Evolutionary conservation across 257 asterid species (phyloP), one percentile per base, ranked within the genome.

Genomic region (Prunella vulgaris): DNA sequence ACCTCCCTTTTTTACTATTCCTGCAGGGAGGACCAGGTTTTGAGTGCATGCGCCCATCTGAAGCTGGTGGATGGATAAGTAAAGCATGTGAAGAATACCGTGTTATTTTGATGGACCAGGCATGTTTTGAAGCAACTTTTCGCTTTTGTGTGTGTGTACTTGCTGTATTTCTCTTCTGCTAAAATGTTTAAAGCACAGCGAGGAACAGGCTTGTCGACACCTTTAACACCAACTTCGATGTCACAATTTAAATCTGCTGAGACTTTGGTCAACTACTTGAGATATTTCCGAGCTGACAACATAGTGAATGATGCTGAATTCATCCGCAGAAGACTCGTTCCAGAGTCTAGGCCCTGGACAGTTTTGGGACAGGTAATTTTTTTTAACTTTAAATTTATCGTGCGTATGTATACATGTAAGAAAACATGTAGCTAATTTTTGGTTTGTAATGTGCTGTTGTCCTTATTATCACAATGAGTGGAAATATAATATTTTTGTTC

Each of bases 21-120:
- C 82, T 93, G 84, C 97, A 93, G 80, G 98, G 98, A 61, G 98
- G 98, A 25, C 98, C 98, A 37, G 98, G 98, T 46, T 93, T 84
- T 74, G 97, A 93, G 84, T 87, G 90, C 68, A 72, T 74, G 60
- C 81, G 97, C 28, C 99, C 96, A 57, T 73, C 96, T 52, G 99
- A 93, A 84, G 82, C 96, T 17, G 75, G 91, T 66, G 99, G 99
- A 75, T 93, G 99, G 99, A 88, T 93, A 65, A 79, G 85, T 57
- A 93, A 81, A 86, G 99, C 93, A 52, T 93, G 96, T 54, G 97
- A 93, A 79, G 95, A 90, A 72, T 83, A 73, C 74, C 97, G 97
- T 73, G 79, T 93, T 52, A 77, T 93, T 78, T 79, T 93, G 60
- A 82, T 93, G 96, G 99, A 93, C 81, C 99, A 93, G 97, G 99